Evolutionary conservation across 768 basidiomycete genomes (phyloP), one percentile per base, ranked within the genome.

Genomic region (Lyophyllum semitale): DNA sequence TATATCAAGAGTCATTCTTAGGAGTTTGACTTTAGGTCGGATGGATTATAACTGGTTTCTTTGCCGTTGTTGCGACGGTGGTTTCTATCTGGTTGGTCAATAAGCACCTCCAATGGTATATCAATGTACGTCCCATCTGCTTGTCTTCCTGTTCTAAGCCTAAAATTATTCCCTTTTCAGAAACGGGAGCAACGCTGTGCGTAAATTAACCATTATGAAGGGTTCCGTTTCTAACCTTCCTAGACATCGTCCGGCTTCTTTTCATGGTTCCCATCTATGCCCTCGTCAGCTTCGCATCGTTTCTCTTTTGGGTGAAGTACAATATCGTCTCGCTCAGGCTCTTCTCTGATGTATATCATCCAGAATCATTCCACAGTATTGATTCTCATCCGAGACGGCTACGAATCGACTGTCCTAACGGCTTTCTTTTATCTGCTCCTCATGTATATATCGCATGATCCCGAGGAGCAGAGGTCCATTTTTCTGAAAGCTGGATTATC

Each of bases 201-300:
- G 79, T 61, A 18, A 12, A 8, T 41, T 15, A 12, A 32, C 8
- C 6, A 26, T 33, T 23, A 18, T 11, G 25, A 15, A 11, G 25
- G 29, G 2, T 35, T 38, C 51, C 17, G 20, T 33, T 1, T 29
- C 49, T 42, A 37, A 54, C 23, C 8, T 45, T 54, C 22, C 2
- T 53, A 88, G 85, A 89, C 65, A 87, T 89, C 61, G 79, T 89
- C 45, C 84, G 90, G 8, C 71, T 91, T 18, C 77, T 93, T 22
- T 83, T 91, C 69, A 85, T 93, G 84, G 87, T 90, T 2, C 88
- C 89, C 2, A 76, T 90, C 29, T 93, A 93, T 65, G 84, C 87
- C 8, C 63, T 80, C 35, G 82, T 87, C 67, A 87, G 83, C 62
- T 78, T 87, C 53, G 77, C 82, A 1, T 87, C 87, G 4, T 91